phyloP scores from a whole-genome alignment of 1,139 yeast genomes.

The Wickerhamomyces sp. region DNA sequence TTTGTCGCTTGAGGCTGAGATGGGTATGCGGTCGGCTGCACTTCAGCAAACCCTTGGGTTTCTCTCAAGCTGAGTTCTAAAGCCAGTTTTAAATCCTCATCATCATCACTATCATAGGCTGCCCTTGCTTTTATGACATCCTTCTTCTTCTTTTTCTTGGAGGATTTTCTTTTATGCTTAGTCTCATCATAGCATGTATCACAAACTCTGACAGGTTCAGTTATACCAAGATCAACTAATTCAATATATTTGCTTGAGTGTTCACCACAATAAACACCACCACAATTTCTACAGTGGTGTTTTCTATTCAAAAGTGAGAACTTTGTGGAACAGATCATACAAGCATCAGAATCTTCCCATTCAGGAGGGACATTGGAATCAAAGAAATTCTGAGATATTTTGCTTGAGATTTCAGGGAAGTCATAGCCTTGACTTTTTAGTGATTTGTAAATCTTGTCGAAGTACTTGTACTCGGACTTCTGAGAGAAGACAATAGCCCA shows the following conservation, averaged over 20 bases:
- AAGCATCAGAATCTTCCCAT: conserved; percentile 93
- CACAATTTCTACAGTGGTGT: conserved; percentile 97
- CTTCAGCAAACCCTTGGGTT: conserved; percentile 27
- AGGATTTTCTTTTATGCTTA: conserved; percentile 29
- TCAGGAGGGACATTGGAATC: conserved; percentile 96
- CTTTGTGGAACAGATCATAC: conserved; percentile 86
- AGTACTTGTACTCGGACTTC: conserved; percentile 63
- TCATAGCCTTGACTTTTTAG: conserved; percentile 59
- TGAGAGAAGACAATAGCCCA: conserved; percentile 76
- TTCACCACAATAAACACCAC: conserved; percentile 85
- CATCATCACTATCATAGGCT: conserved; percentile 40
- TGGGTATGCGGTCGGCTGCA: conserved; percentile 16
- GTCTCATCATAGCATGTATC: conserved; percentile 76
- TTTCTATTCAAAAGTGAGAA: conserved; percentile 84
- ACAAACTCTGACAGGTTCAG: conserved; percentile 88
- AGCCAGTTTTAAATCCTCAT: conserved; percentile 75
- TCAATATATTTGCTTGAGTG: conserved; percentile 72
- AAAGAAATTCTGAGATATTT: conserved; percentile 45
- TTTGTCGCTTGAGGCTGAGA: conserved; percentile 2
- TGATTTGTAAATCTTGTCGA: conserved; percentile 55
- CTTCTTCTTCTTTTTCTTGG: conserved; percentile 26
- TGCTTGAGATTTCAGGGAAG: conserved; percentile 45
- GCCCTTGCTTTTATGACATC: conserved; percentile 24
- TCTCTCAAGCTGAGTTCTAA: conserved; percentile 75
- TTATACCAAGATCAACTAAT: conserved; percentile 80